phyloP scores from a whole-genome alignment of 345 rosid genomes.

The Clarkia xantiana region DNA sequence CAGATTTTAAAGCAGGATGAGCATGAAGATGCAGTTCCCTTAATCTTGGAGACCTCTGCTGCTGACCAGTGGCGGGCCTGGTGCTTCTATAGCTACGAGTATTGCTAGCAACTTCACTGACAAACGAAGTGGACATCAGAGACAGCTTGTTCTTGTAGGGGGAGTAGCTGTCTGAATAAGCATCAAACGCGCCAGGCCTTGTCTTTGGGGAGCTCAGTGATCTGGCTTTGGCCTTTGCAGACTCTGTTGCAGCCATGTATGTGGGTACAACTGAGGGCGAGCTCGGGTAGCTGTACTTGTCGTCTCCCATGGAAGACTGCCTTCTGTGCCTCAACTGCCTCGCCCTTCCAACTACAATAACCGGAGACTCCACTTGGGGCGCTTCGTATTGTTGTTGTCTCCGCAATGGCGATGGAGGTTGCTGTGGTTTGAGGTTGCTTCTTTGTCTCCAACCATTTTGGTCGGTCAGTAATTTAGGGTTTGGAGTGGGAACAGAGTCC shows the following conservation, averaged over 20 bases:
- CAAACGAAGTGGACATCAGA: constrained; percentile 23
- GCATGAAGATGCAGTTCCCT: constrained; percentile 33
- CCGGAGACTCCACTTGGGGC: constrained; percentile 24
- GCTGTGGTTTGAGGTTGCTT: constrained; percentile 18
- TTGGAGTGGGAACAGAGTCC: constrained; percentile 32
- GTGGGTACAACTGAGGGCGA: constrained; percentile 44
- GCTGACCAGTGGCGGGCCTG: constrained; percentile 28
- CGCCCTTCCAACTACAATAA: constrained; percentile 14
- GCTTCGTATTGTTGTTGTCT: constrained; percentile 3
- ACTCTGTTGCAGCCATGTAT: constrained; percentile 87
- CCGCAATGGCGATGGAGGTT: background rate
- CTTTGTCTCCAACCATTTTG: constrained; percentile 29
- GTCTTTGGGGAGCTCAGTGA: constrained; percentile 60
- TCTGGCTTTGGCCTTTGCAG: constrained; percentile 77
- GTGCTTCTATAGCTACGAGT: constrained; percentile 13
- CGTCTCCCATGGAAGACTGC: constrained; percentile 55
- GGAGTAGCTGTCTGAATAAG: constrained; percentile 71
- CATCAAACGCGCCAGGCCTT: constrained; percentile 49
- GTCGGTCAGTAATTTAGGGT: constrained; percentile 17
- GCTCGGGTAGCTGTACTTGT: constrained; percentile 20
- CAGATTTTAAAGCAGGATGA: constrained; percentile 38
- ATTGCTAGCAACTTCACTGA: constrained; percentile 32
- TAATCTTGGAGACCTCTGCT: constrained; percentile 73
- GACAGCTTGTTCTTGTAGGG: constrained; percentile 55
- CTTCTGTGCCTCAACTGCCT: constrained; percentile 39